These are phyloP conservation scores for Ulota crispa DNA, from an alignment of 225 moss, liverwort and hornwort species.

Conservation along the genomic window DNA sequence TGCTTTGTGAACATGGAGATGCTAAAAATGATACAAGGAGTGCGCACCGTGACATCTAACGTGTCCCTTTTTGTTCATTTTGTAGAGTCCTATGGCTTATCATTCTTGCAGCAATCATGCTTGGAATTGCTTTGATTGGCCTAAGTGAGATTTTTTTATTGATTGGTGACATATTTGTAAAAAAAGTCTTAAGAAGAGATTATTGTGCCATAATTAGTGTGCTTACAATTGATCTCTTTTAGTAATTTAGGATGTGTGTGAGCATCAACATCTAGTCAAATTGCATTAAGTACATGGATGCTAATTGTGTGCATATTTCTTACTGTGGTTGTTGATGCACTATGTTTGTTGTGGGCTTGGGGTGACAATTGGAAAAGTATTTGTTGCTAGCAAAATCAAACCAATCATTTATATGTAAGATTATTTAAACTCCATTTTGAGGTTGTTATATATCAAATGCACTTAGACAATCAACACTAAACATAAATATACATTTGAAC, in stretches of 20 bases:
- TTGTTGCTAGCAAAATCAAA: conserved; percentile 32
- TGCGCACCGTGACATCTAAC: too few relatives aligned
- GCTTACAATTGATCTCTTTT: neutral
- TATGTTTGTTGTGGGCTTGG: conserved; percentile 20
- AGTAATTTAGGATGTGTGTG: neutral
- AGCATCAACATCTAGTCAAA: neutral
- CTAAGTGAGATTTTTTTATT: conserved; percentile 27
- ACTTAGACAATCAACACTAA: neutral
- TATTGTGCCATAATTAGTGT: neutral
- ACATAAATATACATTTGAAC: neutral
- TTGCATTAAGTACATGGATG: neutral
- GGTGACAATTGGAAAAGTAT: conserved; percentile 32
- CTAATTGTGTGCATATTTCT: neutral
- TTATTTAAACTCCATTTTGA: neutral
- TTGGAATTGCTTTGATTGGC: conserved; percentile 38
- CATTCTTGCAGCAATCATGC: conserved; percentile 32
- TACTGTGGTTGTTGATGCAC: conserved; percentile 1
- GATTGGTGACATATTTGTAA: neutral
- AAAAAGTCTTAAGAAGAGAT: neutral
- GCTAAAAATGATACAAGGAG: too few relatives aligned
- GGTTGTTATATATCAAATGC: neutral
- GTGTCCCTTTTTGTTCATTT: conserved; percentile 2
- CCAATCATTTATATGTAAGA: conserved; percentile 46
- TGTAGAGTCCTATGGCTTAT: conserved; percentile 39
- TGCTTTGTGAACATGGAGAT: too few relatives aligned